A percentile compares a stretch with the other conserved stretches of the same genome.
Conservation (phyloP, 176 grass and related monocot genomes). For the Cocos nucifera region DNA sequence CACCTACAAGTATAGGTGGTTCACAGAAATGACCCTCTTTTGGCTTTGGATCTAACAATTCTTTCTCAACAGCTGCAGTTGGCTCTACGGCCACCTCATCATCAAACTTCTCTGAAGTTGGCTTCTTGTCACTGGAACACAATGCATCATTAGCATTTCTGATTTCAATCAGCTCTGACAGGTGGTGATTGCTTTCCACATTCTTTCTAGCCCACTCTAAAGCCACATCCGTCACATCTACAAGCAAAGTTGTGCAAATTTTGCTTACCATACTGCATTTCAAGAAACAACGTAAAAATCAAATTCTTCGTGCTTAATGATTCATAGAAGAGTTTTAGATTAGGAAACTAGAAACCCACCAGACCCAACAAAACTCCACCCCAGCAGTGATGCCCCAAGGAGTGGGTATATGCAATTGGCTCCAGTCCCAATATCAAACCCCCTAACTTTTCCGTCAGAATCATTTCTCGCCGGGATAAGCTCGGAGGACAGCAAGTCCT, state of each 20-base stretch:
- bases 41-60: not conserved
- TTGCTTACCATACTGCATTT: constrained; percentile 6
- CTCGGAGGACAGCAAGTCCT: constrained; percentile 62
- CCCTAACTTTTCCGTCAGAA: constrained; percentile 43
- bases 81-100: not conserved
- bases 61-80: not conserved
- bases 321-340: no score
- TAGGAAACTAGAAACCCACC: constrained; percentile 26
- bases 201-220: constrained; percentile 91
- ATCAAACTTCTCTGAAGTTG: constrained; percentile 9
- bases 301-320: not conserved
- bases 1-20: constrained; percentile 43
- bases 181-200: constrained; percentile 66
- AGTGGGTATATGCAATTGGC: constrained; percentile 97
- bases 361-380: constrained; percentile 83
- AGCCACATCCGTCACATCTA: constrained; percentile 79
- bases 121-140: constrained; percentile 12
- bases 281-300: not conserved
- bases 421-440: constrained; percentile 84
- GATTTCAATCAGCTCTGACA: constrained; percentile 65
- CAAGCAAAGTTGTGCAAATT: constrained; percentile 13
- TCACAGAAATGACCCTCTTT: constrained; percentile 1
- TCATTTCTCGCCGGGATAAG: constrained; percentile 46
- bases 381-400: constrained; percentile 70
- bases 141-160: constrained; percentile 38